Conservation (phyloP, 2,329 filamentous ascomycete species). For the Fusarium beomiforme region DNA sequence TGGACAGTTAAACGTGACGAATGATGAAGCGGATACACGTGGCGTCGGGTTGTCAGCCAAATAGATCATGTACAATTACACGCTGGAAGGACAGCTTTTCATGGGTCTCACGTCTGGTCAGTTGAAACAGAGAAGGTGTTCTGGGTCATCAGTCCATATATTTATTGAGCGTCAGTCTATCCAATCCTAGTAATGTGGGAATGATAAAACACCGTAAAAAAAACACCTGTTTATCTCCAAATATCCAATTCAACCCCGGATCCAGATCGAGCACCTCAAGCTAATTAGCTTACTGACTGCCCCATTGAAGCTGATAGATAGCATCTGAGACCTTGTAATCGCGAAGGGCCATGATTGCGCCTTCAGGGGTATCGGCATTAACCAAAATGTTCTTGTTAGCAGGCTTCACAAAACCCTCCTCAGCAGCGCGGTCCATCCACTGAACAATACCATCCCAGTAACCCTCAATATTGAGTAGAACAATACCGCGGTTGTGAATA, state of each 20-base stretch:
- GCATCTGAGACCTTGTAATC: slow-evolving; percentile 81
- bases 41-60: slow-evolving; percentile 39
- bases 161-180: slow-evolving; percentile 35
- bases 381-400: slow-evolving; percentile 81
- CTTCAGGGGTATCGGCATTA: slow-evolving; percentile 76
- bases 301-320: slow-evolving; percentile 86
- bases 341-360: slow-evolving; percentile 75
- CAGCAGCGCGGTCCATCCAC: slow-evolving; percentile 82
- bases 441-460: slow-evolving; percentile 90
- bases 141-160: slow-evolving; percentile 40
- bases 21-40: slow-evolving; percentile 26
- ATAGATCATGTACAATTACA: slow-evolving; percentile 52
- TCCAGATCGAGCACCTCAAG: slow-evolving; percentile 18
- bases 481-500: slow-evolving; percentile 83
- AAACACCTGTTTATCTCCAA: slow-evolving; percentile 31
- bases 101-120: slow-evolving; percentile 37
- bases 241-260: slow-evolving; percentile 12
- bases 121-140: slow-evolving; percentile 8
- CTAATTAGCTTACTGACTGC: slow-evolving; percentile 62
- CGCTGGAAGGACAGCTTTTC: slow-evolving; percentile 44
- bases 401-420: slow-evolving; percentile 78
- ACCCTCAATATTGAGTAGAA: slow-evolving; percentile 86
- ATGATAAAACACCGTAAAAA: slow-evolving; percentile 16
- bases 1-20: slow-evolving; percentile 46
- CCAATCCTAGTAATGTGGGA: slow-evolving; percentile 21